Conservation (phyloP, 768 basidiomycete genomes). For the Coprinopsis cinerea region DNA sequence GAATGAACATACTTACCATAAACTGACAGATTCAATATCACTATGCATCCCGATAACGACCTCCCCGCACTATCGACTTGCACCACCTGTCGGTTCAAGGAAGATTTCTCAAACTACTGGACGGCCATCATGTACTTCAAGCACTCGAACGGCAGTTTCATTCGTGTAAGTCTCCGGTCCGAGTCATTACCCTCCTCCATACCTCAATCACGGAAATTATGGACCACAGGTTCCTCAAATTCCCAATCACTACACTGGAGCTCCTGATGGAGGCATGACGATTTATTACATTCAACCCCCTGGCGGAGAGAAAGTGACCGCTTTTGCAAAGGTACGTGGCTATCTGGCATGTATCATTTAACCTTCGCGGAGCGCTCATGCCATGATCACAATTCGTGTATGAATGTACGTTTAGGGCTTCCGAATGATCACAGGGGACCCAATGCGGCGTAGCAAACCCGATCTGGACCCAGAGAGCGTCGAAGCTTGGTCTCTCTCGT, state of each 20-base stretch:
- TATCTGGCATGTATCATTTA: neutral
- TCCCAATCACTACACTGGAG: slow-evolving; percentile 1
- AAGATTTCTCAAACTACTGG: slow-evolving; percentile 11
- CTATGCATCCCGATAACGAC: slow-evolving; percentile 6
- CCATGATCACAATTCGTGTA: neutral
- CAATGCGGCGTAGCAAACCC: neutral
- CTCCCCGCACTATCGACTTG: slow-evolving; percentile 1
- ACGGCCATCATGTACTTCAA: slow-evolving; percentile 9
- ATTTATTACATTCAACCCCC: slow-evolving; percentile 8
- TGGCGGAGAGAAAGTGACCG: neutral
- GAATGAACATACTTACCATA: neutral
- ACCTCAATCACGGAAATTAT: neutral
- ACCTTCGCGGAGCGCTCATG: neutral
- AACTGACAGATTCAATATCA: slow-evolving; percentile 4
- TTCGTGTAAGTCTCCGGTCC: neutral
- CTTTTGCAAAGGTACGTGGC: slow-evolving; percentile 6
- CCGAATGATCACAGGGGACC: slow-evolving; percentile 10
- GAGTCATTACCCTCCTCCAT: neutral
- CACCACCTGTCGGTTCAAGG: slow-evolving; percentile 10
- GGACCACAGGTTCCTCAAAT: slow-evolving; percentile 7
- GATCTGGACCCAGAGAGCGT: neutral
- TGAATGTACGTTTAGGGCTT: slow-evolving; percentile 2
- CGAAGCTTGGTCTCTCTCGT: neutral
- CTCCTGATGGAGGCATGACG: slow-evolving; percentile 5
- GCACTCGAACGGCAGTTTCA: slow-evolving; percentile 4